Base-by-base conservation (phyloP, 2,329 filamentous ascomycete species). In the Myriosclerotinia duriaeana region DNA sequence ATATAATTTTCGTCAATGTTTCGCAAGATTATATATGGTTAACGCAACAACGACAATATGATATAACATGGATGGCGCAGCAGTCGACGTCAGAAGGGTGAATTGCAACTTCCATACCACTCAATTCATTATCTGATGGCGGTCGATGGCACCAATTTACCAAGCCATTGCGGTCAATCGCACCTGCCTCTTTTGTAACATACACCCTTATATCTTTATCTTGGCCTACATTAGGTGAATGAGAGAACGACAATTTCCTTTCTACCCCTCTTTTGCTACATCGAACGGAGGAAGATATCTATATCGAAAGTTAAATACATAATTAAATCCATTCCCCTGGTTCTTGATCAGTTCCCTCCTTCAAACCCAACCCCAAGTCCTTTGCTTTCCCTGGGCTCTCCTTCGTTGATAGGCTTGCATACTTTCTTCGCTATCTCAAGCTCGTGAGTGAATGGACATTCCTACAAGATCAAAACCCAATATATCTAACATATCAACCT, bases 131-230 rank as follows among this genome's bases (percentile, higher is more conserved):
- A 17, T 48, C 14, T 36, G 44, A 50, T 17, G 14, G 22, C n/a
- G 20, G n/a, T 20, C 9, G n/a, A 50, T 61, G n/a, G 46, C 58
- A 61, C 58, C 34, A 26, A 26, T 40, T 50, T n/a, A 61, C 58
- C 44, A 38, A 61, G 34, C n/a, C 36, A 52, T 52, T 22, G 26
- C 44, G 30, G 34, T 34, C n/a, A 44, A 61, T 50, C 38, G 34
- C 58, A 61, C 58, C 58, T 61, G 58, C 58, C 58, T 40, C 58
- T 61, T 61, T 61, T 20, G 58, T 61, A 50, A 61, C 44, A 50
- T 50, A 26, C 26, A 26, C 14, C 14, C 48, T 60, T 9, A 50
- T 22, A 50, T 12, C 30, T 12, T 61, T 34, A 55, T 52, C 58
- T 61, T 61, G 30, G 44, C 58, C 50, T 50, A 50, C 58, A 61